Evolutionary conservation across 2,329 filamentous ascomycete genomes (phyloP), one percentile per base, ranked within the genome.

Genomic region (Arthrobotrys pseudoclavata): DNA sequence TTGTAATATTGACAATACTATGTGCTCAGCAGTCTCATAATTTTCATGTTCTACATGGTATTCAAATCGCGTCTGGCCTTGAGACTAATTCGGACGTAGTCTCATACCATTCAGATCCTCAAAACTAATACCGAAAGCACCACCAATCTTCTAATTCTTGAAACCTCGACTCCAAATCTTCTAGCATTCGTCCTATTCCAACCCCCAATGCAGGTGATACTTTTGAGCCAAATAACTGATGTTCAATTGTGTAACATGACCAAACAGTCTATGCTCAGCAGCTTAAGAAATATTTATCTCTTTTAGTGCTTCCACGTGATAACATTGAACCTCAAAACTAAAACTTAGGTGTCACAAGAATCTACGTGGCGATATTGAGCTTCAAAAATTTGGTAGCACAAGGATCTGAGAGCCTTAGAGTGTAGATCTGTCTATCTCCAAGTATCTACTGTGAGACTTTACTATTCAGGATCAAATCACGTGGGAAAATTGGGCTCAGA

Each of bases 341-440:
- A 34, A 53, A 52, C 37, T 15, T 40, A n/a, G 37, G 37, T 40
- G 13, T 15, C 37, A 40, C 47, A 22, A n/a, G 47, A 53, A 18
- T 53, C 7, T 26, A 53, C 50, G 50, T 53, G 50, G 34, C 20
- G 22, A 26, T 52, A 26, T 52, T 52, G 47, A 15, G 10, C 47
- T 52, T 52, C 47, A 52, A n/a, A 52, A 52, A 2, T 45, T 45
- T 4, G 34, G 34, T 37, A 7, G 4, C 34, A 37, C 34, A 37
- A 37, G 34, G 34, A 37, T 37, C 10, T 37, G 29, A 7, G 7
- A 31, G 29, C n/a, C 4, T 31, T 31, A 31, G 29, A 31, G 29
- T 31, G 4, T 31, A 7, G 3, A 31, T 31, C 29, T 31, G 7
- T 31, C 4, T 31, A 31, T 31, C 29, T 31, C 29, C 7, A 31